Evolutionary conservation across 2,329 filamentous ascomycete species (phyloP), one percentile per base, ranked within the genome.

Genomic region (Ceratocystiopsis sp.): DNA sequence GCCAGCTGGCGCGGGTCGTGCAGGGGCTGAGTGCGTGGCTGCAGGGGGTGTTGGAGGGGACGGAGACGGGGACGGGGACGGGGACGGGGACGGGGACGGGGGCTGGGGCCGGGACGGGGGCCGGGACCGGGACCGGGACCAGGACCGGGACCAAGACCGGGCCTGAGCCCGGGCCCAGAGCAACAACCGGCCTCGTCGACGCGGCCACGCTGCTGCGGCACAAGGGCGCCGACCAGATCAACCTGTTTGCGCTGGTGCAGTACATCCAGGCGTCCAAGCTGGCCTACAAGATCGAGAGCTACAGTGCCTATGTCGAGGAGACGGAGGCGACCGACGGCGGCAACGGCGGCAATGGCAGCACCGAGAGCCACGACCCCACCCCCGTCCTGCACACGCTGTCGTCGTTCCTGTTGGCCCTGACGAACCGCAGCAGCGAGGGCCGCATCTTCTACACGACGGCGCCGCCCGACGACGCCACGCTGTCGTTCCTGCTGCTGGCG

Each of bases 181-280:
- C n/a, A n/a, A n/a, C n/a, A n/a, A 80, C 86, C 49, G 83, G 80
- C 1, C 71, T 80, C 25, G 75, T 89, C 1, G 72, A 81, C 37
- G 62, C 82, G 15, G 79, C 78, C 17, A 71, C 78, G 7, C 66
- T 98, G 1, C 77, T 95, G 50, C 71, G 78, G 19, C 78, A 78
- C 35, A 94, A 93, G 56, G 85, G 85, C 0, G 81, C 91, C 19
- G 91, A 98, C 55, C 89, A 96, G 55, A 87, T 98, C 61, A 94
- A 96, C 53, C 72, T 95, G 29, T 89, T 84, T 61, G 89, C 91
- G 55, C 68, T 98, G 14, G 78, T 87, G 32, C 72, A 76, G 37
- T 96, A 96, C 57, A 73, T 98, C 4, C 82, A 89, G 54, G 80
- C 91, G 49, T 95, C 87, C 48, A 95, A 93, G 54, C 65, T 98